A percentile compares a stretch with the other conserved stretches of the same genome.
Evolutionary conservation across 371 early-diverging fungal genomes (phyloP).

Genomic region (Rhizopus delemar): DNA sequence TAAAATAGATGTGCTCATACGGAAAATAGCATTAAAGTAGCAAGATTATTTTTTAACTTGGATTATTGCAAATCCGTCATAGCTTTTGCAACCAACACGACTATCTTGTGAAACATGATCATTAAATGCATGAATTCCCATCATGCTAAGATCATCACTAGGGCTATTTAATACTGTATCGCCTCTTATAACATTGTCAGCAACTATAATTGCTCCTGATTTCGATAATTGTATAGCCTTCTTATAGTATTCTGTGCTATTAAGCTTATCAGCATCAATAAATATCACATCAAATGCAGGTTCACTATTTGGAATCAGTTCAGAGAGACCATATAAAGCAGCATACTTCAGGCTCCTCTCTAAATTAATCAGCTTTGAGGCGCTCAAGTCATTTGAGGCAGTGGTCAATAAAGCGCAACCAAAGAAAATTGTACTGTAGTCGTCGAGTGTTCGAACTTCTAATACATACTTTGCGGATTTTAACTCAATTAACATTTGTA

Average conservation of each 20-base stretch:
- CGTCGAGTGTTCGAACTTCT: conserved; percentile 5
- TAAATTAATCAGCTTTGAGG: background rate
- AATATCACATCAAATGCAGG: conserved; percentile 3
- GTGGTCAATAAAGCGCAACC: background rate
- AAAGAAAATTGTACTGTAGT: conserved; percentile 2
- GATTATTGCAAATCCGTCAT: no score
- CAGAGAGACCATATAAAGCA: background rate
- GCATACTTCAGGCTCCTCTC: conserved; percentile 2
- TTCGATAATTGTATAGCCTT: background rate
- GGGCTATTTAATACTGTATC: background rate
- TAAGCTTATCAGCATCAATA: conserved; percentile 5
- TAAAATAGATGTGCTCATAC: no score
- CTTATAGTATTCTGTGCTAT: conserved; percentile 1
- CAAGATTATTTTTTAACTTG: no score
- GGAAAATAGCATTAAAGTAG: no score
- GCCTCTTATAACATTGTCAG: conserved; percentile 1
- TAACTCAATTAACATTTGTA: background rate
- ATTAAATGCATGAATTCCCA: background rate
- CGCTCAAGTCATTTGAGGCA: background rate
- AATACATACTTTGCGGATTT: conserved; percentile 1
- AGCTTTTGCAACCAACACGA: background rate
- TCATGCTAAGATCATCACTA: background rate
- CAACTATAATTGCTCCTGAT: conserved; percentile 5
- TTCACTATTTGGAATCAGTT: background rate
- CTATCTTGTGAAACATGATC: conserved; percentile 1